A percentile compares a stretch with the other conserved stretches of the same genome.
Evolutionary conservation across 2,329 filamentous ascomycete species (phyloP).

Genomic region (Sclerotinia minor): DNA sequence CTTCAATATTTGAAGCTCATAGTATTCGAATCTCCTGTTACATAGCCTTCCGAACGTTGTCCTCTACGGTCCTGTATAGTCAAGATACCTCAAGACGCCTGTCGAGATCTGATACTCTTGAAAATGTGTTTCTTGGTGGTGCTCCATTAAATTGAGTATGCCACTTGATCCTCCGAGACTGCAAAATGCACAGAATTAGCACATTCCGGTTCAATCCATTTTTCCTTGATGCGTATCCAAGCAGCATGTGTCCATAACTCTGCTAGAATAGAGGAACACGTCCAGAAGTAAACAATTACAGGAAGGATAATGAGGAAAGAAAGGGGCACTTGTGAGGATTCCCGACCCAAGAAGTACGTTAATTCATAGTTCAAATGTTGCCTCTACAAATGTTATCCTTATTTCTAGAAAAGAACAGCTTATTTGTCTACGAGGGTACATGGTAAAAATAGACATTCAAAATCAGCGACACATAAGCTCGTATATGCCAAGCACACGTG

Average conservation of each 20-base stretch:
- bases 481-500: conserved; percentile 5
- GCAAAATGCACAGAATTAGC: background rate
- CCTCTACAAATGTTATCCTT: background rate
- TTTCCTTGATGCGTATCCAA: background rate
- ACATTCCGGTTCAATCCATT: background rate
- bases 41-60: background rate
- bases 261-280: background rate
- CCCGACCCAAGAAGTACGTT: too few species aligned
- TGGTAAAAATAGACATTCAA: conserved; percentile 9
- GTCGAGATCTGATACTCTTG: background rate
- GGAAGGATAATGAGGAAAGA: background rate
- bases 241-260: background rate
- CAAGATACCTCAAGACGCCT: background rate
- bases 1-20: background rate
- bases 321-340: background rate
- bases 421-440: background rate
- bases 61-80: background rate
- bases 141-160: background rate
- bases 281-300: background rate
- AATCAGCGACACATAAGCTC: conserved; percentile 14
- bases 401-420: background rate
- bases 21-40: too few species aligned
- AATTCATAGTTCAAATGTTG: too few species aligned
- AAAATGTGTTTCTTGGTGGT: background rate
- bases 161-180: background rate